Evolutionary conservation across 2,329 filamentous ascomycete species (phyloP).

Genomic region (Arachnopeziza araneosa): DNA sequence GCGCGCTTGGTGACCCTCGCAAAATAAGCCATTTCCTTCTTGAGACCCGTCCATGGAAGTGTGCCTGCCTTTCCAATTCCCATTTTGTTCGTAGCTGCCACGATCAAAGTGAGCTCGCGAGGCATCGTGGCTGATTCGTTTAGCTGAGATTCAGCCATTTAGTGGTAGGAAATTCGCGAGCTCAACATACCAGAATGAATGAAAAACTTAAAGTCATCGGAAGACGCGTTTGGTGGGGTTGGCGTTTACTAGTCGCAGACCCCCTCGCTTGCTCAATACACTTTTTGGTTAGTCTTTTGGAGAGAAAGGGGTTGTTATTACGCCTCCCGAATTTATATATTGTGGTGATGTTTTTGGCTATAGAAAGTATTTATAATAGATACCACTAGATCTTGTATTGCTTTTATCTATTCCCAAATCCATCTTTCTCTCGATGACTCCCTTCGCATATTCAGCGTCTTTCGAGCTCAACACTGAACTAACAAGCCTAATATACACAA

Average conservation of each 20-base stretch:
- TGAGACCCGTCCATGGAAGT: conserved; percentile 85
- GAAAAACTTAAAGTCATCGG: neutral
- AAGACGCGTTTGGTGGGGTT: neutral
- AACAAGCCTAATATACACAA: conserved; percentile 1
- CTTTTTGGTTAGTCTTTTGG: neutral
- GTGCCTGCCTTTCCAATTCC: conserved; percentile 77
- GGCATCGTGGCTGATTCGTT: neutral
- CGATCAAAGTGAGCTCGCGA: conserved; percentile 75
- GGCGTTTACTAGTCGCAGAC: neutral
- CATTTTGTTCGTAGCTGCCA: conserved; percentile 83
- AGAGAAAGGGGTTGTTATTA: neutral
- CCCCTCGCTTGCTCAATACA: neutral
- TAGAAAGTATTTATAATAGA: neutral
- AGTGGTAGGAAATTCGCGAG: neutral
- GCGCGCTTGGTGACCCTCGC: conserved; percentile 70
- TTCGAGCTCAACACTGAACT: neutral
- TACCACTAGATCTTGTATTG: neutral
- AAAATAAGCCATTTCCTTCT: conserved; percentile 93
- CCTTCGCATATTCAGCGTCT: no score
- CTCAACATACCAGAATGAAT: neutral
- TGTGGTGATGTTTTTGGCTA: no score
- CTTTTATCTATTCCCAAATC: neutral
- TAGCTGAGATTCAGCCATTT: neutral
- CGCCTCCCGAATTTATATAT: no score
- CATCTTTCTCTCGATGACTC: neutral